phyloP scores from a whole-genome alignment of 139 green algal genomes.

The Edaphochlamys debaryana region DNA sequence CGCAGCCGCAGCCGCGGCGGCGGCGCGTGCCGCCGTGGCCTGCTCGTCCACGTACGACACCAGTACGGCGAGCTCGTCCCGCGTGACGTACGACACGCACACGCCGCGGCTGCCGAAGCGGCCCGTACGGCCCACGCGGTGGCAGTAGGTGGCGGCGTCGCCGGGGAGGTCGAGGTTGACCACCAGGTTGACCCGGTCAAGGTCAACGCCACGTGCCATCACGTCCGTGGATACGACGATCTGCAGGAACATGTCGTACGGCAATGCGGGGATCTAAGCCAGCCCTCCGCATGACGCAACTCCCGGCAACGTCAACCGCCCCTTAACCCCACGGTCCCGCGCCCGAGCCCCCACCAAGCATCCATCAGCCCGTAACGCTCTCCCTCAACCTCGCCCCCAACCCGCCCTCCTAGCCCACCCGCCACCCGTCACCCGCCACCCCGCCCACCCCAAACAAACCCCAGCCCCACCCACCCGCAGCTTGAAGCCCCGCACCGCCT shows the following conservation, averaged over 20 bases:
- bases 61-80: slow-evolving; percentile 56
- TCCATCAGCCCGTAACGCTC: too few species aligned
- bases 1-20: not conserved
- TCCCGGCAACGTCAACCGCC: too few species aligned
- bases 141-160: slow-evolving; percentile 65
- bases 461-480: slow-evolving; percentile 45
- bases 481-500: slow-evolving; percentile 69
- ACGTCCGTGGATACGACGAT: slow-evolving; percentile 88
- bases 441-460: not conserved
- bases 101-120: slow-evolving; percentile 82
- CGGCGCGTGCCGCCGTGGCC: slow-evolving; percentile 1
- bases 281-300: too few species aligned
- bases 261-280: too few species aligned
- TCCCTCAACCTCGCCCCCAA: not conserved
- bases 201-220: slow-evolving; percentile 81
- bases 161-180: slow-evolving; percentile 80
- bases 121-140: slow-evolving; percentile 82
- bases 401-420: not conserved
- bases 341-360: too few species aligned
- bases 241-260: too few species aligned
- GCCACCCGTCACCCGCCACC: not conserved
- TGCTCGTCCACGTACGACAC: slow-evolving; percentile 52
- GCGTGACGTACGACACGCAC: slow-evolving; percentile 68
- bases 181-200: slow-evolving; percentile 86
- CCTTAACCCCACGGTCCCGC: too few species aligned